These are phyloP conservation scores for Elongisporangium prolatum DNA, from an alignment of 352 stramenopile species.

Conservation along the genomic window DNA sequence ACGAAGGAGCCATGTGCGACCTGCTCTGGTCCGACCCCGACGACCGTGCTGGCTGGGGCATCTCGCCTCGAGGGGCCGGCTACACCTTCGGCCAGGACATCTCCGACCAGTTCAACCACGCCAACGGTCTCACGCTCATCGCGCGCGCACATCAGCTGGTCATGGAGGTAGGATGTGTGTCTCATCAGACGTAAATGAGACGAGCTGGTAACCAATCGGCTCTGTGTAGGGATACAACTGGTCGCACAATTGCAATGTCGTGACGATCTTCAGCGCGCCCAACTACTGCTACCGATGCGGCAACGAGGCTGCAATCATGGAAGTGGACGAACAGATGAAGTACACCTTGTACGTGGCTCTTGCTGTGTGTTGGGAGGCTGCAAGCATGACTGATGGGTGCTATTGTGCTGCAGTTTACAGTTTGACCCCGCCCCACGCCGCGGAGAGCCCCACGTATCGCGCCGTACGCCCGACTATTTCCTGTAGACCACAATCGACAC, in stretches of 20 bases:
- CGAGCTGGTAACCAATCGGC: too few species aligned
- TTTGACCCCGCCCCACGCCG: conserved; percentile 93
- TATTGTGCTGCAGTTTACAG: conserved; percentile 69
- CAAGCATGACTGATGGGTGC: conserved; percentile 7
- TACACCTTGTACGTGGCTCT: conserved; percentile 90
- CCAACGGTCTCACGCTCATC: conserved; percentile 97
- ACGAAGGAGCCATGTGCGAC: conserved; percentile 96
- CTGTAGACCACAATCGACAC: conserved; percentile 55
- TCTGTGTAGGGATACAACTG: conserved; percentile 93
- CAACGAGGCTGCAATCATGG: conserved; percentile 98
- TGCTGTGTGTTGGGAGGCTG: background rate
- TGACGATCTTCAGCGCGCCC: conserved; percentile 98
- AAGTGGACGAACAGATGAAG: conserved; percentile 94
- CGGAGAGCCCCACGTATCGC: conserved; percentile 91
- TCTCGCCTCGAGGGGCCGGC: conserved; percentile 95
- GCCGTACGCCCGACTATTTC: conserved; percentile 94
- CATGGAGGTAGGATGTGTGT: conserved; percentile 86
- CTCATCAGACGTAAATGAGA: too few species aligned
- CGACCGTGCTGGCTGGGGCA: conserved; percentile 98
- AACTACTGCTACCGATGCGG: conserved; percentile 99
- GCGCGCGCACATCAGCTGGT: conserved; percentile 94
- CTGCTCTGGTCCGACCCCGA: conserved; percentile 99
- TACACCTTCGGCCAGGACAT: conserved; percentile 99
- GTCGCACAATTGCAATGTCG: conserved; percentile 95
- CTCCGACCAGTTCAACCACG: conserved; percentile 95